These are phyloP conservation scores for Ophiostoma sp. DNA, from an alignment of 2,329 filamentous ascomycete species.

Conservation along the genomic window DNA sequence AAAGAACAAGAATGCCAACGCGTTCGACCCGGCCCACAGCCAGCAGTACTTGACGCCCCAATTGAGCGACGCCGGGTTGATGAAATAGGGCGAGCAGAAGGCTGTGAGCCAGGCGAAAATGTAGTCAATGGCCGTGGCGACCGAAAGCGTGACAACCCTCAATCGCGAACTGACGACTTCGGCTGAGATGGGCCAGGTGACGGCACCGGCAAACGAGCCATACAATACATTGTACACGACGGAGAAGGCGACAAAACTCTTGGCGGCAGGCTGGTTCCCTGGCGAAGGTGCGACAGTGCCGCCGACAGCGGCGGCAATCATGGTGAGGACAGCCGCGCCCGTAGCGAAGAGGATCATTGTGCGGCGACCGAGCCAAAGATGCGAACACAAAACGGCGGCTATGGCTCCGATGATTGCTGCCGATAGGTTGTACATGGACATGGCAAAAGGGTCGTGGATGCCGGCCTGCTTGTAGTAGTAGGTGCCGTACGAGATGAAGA, in stretches of 20 bases:
- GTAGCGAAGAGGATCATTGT: conserved; percentile 33
- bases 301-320: conserved; percentile 32
- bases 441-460: conserved; percentile 31
- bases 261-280: conserved; percentile 28
- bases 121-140: conserved; percentile 40
- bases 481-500: conserved; percentile 35
- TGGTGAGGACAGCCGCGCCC: conserved; percentile 28
- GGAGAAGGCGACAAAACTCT: conserved; percentile 30
- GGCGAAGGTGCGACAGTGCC: conserved; percentile 29
- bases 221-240: conserved; percentile 32
- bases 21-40: conserved; percentile 40
- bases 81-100: conserved; percentile 47
- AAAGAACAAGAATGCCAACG: conserved; percentile 27
- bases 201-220: conserved; percentile 33
- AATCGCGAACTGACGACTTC: conserved; percentile 40
- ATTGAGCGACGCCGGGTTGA: conserved; percentile 42
- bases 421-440: conserved; percentile 29
- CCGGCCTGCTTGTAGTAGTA: conserved; percentile 36
- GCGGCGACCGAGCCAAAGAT: conserved; percentile 32
- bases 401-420: conserved; percentile 30
- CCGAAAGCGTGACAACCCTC: conserved; percentile 41
- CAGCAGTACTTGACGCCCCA: conserved; percentile 46
- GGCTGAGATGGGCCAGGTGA: conserved; percentile 39
- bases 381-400: conserved; percentile 30
- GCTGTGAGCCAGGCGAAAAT: conserved; percentile 41